Base-by-base conservation (phyloP, 106 monocot genomes). In the Narthecium ossifragum region DNA sequence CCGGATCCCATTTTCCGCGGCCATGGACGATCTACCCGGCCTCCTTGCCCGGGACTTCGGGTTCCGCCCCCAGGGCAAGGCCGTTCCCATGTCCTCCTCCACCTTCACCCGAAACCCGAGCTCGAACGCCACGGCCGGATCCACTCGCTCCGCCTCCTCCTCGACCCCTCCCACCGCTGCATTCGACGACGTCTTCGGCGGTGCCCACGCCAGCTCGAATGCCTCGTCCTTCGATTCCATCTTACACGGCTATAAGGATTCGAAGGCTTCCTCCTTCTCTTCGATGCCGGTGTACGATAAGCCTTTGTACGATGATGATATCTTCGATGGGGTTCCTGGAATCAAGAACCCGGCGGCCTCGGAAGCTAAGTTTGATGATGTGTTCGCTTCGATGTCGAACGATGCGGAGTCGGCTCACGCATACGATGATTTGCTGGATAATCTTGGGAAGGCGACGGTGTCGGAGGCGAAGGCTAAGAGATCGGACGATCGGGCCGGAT, bases 291-390 rank as follows among this genome's bases (percentile, higher is more conserved):
- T 82, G 25, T 87, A 74, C 15, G 83, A 83, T 41, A 74, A 64
- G 63, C 79, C 79, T 6, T 79, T 82, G 4, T 82, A 88, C 59
- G 80, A 75, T 14, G 82, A 73, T 18, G 86, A 82, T 34, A 80
- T 92, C 20, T 86, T 92, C 43, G 74, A 53, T 15, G 82, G 90
- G 43, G 61, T 90, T 11, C 85, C 81, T 0, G 89, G 89, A 15
- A 18, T 85, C 40, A 81, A 61, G 66, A 79, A 65, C 51, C 62
- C 75, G 25, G 27, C 75, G 17, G 40, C 59, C n/a, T n/a, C n/a
- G n/a, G n/a, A n/a, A n/a, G 62, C 29, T 15, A 56, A 61, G 43
- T 80, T 63, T 26, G 71, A 80, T 20, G 88, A 88, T 41, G 85
- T 85, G 14, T 90, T 90, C 29, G 73, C 41, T 2, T 71, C 75